Conservation (phyloP, 1,284 basidiomycete species). For the Grifola frondosa region DNA sequence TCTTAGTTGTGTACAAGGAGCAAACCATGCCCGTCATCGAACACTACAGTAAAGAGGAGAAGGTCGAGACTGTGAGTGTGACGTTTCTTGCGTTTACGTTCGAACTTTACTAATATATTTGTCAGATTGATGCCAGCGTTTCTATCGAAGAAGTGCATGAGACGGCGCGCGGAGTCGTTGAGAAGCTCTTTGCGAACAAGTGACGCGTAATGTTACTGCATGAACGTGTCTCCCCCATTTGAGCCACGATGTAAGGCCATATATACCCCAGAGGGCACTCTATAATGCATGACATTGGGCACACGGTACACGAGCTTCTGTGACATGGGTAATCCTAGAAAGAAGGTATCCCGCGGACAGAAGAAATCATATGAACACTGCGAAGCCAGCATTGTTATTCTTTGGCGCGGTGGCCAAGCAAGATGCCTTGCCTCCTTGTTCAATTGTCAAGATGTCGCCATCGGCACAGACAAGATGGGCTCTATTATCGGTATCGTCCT, state of each 20-base stretch:
- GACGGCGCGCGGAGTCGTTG: constrained; percentile 56
- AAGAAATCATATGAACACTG: constrained; percentile 40
- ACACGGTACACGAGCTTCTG: no score
- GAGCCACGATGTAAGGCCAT: no score
- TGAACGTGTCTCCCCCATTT: no score
- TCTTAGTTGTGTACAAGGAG: constrained; percentile 81
- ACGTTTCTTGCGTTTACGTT: neutral
- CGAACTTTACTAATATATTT: constrained; percentile 4
- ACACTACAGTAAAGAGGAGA: constrained; percentile 70
- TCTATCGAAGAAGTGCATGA: constrained; percentile 74
- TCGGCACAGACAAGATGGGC: constrained; percentile 76
- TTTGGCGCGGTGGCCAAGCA: constrained; percentile 41
- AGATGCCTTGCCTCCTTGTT: constrained; percentile 52
- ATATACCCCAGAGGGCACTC: no score
- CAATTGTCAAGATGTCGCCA: constrained; percentile 63
- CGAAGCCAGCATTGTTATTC: constrained; percentile 39
- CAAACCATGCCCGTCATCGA: constrained; percentile 98
- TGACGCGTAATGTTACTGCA: constrained; percentile 26
- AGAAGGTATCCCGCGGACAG: constrained; percentile 12
- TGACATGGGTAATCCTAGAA: no score
- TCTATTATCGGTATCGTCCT: constrained; percentile 55
- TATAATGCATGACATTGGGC: no score
- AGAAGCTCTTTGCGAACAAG: constrained; percentile 35
- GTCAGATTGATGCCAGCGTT: constrained; percentile 78
- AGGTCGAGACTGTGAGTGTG: constrained; percentile 75